Base-by-base conservation (phyloP, 2,329 filamentous ascomycete genomes). In the Calonectria naviculata region DNA sequence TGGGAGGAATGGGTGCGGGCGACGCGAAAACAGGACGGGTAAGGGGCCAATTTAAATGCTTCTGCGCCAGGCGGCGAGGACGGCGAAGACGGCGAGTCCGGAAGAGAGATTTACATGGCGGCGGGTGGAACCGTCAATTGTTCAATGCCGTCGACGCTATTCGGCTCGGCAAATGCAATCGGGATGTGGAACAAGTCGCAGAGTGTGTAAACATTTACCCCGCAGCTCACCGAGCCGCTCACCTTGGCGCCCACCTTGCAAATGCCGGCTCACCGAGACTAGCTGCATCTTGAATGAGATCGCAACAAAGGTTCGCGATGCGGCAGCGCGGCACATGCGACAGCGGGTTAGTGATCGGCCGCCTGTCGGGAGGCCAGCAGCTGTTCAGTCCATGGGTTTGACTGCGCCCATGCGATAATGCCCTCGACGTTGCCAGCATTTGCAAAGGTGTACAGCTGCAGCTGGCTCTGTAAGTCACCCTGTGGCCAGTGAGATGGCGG, bases 141-240 rank as follows among this genome's bases (percentile, higher is more conserved):
- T 49, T 65, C 41, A 61, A 67, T 58, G 68, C 68, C 69, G 66
- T 61, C 67, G 64, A 75, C 58, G 66, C 64, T 66, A 77, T 74
- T 71, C 75, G 74, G 77, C 64, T 80, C 79, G 79, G 79, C 79
- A 80, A 69, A 79, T 80, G 72, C 36, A 60, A 72, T 78, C 78
- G 78, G 78, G 77, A 78, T 65, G 74, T 76, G 65, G 68, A 54
- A 67, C 65, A 41, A 34, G 26, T 46, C 13, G 69, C 54, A 67
- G 70, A 36, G 68, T 70, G 73, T 78, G 62, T 78, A 78, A 79
- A 78, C 69, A 64, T 78, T 79, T 79, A 79, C 75, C 78, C 78
- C 78, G 77, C 77, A 72, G 71, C 73, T 75, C 73, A 72, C 66
- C 65, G 66, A 66, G 24, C n/a, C n/a, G n/a, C n/a, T n/a, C n/a